Percentiles rank a stretch among this genome's conserved stretches.
Evolutionary conservation across 352 stramenopile species (phyloP).

Genomic region (Globisporangium viniferum): DNA sequence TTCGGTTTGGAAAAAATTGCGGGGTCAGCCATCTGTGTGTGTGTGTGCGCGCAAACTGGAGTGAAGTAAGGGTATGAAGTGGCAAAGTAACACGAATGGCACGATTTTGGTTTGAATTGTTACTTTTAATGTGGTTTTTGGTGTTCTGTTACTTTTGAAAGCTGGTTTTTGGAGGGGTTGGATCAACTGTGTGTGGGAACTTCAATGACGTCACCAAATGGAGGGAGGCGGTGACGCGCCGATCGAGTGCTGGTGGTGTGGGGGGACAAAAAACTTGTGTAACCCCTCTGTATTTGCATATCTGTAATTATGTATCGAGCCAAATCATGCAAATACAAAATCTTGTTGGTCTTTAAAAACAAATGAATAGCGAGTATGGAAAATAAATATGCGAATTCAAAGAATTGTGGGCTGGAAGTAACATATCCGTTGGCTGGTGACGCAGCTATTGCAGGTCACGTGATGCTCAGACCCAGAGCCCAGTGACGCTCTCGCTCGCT

Average conservation of each 20-base stretch:
- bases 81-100: slow-evolving; percentile 2
- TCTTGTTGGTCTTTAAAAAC: neutral
- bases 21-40: neutral
- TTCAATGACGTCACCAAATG: slow-evolving; percentile 23
- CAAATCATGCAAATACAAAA: neutral
- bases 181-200: slow-evolving; percentile 1
- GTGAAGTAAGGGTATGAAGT: slow-evolving; percentile 33
- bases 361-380: neutral
- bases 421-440: neutral
- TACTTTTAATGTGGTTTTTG: neutral
- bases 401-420: neutral
- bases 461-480: neutral
- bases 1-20: neutral
- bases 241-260: neutral
- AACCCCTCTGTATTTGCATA: neutral
- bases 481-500: neutral
- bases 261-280: neutral
- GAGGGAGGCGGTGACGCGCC: neutral
- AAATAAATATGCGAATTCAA: neutral
- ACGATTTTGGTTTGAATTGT: neutral
- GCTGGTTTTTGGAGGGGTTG: neutral
- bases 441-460: neutral
- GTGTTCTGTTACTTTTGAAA: neutral
- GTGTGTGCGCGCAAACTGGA: neutral
- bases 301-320: neutral